Evolutionary conservation across 2,329 filamentous ascomycete species (phyloP).

Genomic region (Acephala macrosclerotiorum): DNA sequence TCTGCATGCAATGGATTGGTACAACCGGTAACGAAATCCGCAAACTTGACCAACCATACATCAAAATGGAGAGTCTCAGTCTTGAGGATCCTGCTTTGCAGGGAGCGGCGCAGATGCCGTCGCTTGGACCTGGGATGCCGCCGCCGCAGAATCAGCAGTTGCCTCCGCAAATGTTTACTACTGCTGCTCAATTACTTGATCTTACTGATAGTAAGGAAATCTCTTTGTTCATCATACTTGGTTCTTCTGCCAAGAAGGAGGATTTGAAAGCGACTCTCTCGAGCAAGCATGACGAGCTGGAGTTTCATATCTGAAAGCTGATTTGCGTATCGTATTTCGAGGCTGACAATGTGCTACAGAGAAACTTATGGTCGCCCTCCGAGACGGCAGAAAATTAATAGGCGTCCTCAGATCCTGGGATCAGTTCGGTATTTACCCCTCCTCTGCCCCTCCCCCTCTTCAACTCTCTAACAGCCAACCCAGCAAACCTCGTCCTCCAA

Average conservation of each 20-base stretch:
- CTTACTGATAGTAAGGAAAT: constrained; percentile 88
- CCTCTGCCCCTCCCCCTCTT: constrained; percentile 11
- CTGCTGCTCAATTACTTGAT: constrained; percentile 92
- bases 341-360: constrained; percentile 60
- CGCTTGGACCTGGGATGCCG: constrained; percentile 33
- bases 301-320: neutral
- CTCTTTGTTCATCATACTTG: constrained; percentile 10
- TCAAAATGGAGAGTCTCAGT: constrained; percentile 62
- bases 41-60: constrained; percentile 37
- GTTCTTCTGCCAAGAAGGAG: constrained; percentile 11
- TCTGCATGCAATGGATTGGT: constrained; percentile 38
- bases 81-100: constrained; percentile 56
- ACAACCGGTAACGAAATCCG: constrained; percentile 31
- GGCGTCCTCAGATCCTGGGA: constrained; percentile 96
- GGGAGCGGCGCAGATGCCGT: constrained; percentile 28
- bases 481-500: constrained; percentile 94
- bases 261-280: neutral
- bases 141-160: constrained; percentile 63
- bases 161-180: constrained; percentile 97
- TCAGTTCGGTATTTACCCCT: constrained; percentile 79
- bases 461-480: constrained; percentile 24
- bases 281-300: neutral
- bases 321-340: neutral
- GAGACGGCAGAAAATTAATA: constrained; percentile 92
- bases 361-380: constrained; percentile 90